A percentile compares a stretch with the other conserved stretches of the same genome.
Conservation (phyloP, 768 basidiomycete species). For the Coprinellus micaceus region DNA sequence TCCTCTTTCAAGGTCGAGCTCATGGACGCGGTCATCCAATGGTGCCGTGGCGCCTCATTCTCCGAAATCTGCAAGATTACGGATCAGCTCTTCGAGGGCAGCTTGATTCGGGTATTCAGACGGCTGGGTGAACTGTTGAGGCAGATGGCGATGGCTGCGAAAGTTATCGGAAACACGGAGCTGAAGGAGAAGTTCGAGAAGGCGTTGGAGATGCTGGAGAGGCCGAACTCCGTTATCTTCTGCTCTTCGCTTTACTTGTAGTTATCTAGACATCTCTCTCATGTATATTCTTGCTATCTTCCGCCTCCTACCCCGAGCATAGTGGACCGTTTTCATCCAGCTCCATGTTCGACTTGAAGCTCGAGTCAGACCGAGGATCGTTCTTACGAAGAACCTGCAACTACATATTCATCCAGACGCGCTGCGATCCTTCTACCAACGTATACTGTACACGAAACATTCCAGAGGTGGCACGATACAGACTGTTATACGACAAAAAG, state of each 20-base stretch:
- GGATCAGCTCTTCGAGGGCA: slow-evolving; percentile 90
- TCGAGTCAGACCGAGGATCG: too few species aligned
- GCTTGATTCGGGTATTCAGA: slow-evolving; percentile 93
- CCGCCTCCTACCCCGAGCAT: too few species aligned
- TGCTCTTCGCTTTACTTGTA: slow-evolving; percentile 82
- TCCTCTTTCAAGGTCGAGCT: slow-evolving; percentile 96
- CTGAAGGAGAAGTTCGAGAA: slow-evolving; percentile 92
- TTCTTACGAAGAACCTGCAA: too few species aligned
- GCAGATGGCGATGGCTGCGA: slow-evolving; percentile 94
- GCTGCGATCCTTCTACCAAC: too few species aligned
- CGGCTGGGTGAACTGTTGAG: slow-evolving; percentile 90
- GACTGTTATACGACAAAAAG: too few species aligned
- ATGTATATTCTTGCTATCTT: not conserved
- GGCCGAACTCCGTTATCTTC: slow-evolving; percentile 92
- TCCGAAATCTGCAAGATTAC: slow-evolving; percentile 96
- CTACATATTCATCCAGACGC: too few species aligned
- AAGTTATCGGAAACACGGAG: slow-evolving; percentile 94
- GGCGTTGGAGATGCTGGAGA: slow-evolving; percentile 86
- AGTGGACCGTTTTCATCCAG: too few species aligned
- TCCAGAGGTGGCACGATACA: too few species aligned
- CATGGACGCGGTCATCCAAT: slow-evolving; percentile 96
- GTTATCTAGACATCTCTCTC: slow-evolving; percentile 6
- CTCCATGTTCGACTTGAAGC: too few species aligned
- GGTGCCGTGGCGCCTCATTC: slow-evolving; percentile 98
- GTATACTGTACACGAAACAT: too few species aligned